Evolutionary conservation across 1,284 basidiomycete genomes (phyloP).

Genomic region (Schizopora paradoxa): DNA sequence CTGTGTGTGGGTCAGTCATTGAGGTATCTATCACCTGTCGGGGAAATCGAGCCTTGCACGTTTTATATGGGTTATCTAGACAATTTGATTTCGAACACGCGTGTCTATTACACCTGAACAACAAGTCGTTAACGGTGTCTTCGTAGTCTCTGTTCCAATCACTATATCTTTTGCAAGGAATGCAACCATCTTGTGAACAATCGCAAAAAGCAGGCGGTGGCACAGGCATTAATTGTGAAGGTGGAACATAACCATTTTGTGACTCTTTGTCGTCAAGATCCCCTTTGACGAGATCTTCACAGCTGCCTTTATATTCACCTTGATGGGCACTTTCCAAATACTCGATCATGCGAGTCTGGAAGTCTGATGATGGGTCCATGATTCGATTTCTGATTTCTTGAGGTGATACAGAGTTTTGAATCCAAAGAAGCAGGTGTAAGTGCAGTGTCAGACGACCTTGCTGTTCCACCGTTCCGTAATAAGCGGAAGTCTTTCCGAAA

Average conservation of each 20-base stretch:
- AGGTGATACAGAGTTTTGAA: neutral
- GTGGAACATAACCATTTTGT: too few species aligned
- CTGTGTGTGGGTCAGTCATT: neutral
- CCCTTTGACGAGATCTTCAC: neutral
- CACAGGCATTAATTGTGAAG: neutral
- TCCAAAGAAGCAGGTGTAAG: neutral
- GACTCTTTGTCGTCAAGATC: neutral
- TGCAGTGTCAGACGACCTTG: constrained; percentile 6
- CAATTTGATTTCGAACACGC: neutral
- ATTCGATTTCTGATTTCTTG: neutral
- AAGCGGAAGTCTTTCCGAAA: constrained; percentile 11
- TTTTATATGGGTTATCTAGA: neutral
- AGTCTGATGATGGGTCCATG: neutral
- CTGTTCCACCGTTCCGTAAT: constrained; percentile 18
- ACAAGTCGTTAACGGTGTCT: too few species aligned
- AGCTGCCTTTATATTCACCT: neutral
- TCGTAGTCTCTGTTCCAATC: too few species aligned
- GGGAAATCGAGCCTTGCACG: too few species aligned
- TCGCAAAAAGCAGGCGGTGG: neutral
- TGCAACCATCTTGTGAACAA: too few species aligned
- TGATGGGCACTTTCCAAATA: neutral
- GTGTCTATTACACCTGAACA: too few species aligned
- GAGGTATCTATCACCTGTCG: neutral
- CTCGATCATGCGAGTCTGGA: neutral
- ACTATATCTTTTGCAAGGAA: too few species aligned